phyloP scores from a whole-genome alignment of 768 basidiomycete species.

The Suillus alpinus region DNA sequence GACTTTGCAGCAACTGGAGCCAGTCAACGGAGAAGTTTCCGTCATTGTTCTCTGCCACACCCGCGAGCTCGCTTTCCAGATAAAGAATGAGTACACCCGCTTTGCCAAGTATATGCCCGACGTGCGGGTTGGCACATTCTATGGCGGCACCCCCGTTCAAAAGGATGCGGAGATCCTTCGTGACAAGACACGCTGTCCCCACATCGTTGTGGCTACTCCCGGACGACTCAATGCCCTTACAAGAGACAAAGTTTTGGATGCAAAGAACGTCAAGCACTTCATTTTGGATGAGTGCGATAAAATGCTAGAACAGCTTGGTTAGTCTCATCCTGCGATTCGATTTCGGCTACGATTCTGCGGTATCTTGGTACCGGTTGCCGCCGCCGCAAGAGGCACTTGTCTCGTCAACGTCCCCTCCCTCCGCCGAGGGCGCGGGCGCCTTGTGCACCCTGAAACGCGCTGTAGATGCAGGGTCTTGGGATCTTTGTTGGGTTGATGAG shows the following conservation, averaged over 20 bases:
- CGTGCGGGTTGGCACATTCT: slow-evolving; percentile 96
- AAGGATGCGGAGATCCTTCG: slow-evolving; percentile 93
- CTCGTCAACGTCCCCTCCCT: slow-evolving; percentile 37
- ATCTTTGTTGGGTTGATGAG: slow-evolving; percentile 33
- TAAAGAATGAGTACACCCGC: slow-evolving; percentile 99
- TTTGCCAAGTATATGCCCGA: slow-evolving; percentile 99
- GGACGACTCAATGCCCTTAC: slow-evolving; percentile 95
- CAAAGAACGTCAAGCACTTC: slow-evolving; percentile 97
- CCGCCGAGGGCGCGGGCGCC: slow-evolving; percentile 36
- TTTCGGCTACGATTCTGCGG: slow-evolving; percentile 55
- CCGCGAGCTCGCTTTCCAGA: slow-evolving; percentile 98
- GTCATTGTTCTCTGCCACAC: slow-evolving; percentile 99
- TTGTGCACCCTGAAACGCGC: slow-evolving; percentile 37
- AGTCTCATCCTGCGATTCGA: slow-evolving; percentile 67
- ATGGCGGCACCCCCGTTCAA: slow-evolving; percentile 91
- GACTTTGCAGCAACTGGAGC: slow-evolving; percentile 96
- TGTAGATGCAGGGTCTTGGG: slow-evolving; percentile 38
- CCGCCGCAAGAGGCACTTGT: slow-evolving; percentile 35
- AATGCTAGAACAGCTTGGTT: slow-evolving; percentile 99
- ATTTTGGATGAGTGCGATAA: slow-evolving; percentile 99
- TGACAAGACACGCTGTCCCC: slow-evolving; percentile 96
- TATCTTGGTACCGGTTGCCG: slow-evolving; percentile 38
- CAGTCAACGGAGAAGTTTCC: slow-evolving; percentile 96
- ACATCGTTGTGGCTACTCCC: slow-evolving; percentile 98
- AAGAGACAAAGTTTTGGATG: slow-evolving; percentile 93